Evolutionary conservation across 352 stramenopile species (phyloP).

Genomic region (Pythium oligandrum): DNA sequence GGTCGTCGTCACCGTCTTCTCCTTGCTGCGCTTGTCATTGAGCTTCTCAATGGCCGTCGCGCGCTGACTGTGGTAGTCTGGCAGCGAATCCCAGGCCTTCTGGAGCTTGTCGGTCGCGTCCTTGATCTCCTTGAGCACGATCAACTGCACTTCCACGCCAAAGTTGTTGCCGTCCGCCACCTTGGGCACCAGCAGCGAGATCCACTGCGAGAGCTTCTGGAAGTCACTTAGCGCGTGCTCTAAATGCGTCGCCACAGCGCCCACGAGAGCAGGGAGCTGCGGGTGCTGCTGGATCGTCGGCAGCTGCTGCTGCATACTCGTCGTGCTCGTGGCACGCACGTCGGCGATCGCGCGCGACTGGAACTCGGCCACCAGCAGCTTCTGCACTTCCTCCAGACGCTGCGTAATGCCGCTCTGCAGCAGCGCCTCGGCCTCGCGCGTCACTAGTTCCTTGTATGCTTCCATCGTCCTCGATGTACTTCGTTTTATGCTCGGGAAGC

Average conservation of each 20-base stretch:
- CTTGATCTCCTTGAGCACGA: conserved; percentile 63
- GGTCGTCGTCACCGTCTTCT: conserved; percentile 56
- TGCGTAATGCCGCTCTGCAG: conserved; percentile 40
- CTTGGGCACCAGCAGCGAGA: conserved; percentile 68
- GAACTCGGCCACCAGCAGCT: conserved; percentile 43
- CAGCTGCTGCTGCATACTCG: conserved; percentile 21
- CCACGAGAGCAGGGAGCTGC: conserved; percentile 34
- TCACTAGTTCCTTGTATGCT: conserved; percentile 39
- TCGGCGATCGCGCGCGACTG: conserved; percentile 32
- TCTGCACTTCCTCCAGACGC: conserved; percentile 36
- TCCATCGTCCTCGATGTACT: conserved; percentile 29
- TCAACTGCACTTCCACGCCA: conserved; percentile 83
- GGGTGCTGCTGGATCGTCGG: conserved; percentile 33
- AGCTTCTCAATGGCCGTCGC: conserved; percentile 69
- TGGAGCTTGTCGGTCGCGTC: conserved; percentile 59
- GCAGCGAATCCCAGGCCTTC: conserved; percentile 70
- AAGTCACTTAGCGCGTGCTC: conserved; percentile 38
- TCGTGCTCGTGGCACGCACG: conserved; percentile 32
- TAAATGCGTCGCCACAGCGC: conserved; percentile 49
- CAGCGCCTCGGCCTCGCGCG: conserved; percentile 29
- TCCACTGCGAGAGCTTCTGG: conserved; percentile 61
- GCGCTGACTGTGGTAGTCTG: conserved; percentile 64
- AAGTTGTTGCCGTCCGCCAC: conserved; percentile 87
- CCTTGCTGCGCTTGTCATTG: conserved; percentile 51
- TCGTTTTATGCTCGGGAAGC: not conserved